Evolutionary conservation across 139 green algal species (phyloP).

Genomic region (Spirogloea muscicola): DNA sequence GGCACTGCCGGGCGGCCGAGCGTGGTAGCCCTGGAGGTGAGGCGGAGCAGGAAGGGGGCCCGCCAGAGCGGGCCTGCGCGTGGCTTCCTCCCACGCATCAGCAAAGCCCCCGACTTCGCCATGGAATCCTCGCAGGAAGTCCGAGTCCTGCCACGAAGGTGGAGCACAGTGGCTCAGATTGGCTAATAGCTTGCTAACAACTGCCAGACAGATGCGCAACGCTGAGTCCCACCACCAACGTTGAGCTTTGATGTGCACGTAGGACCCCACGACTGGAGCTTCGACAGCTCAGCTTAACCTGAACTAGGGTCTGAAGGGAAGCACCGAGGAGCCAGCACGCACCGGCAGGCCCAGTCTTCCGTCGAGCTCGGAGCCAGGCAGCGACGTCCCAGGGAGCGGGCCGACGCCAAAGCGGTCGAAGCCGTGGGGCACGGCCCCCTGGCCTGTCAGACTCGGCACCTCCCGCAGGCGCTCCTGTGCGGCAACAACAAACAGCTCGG

Average conservation of each 20-base stretch:
- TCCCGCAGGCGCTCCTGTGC: slow-evolving; percentile 43
- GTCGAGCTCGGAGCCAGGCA: background rate
- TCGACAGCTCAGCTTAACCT: background rate
- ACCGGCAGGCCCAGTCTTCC: background rate
- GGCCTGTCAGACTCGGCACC: slow-evolving; percentile 36
- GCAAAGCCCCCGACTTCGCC: background rate
- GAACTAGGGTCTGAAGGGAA: background rate
- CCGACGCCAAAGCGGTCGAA: too few species aligned
- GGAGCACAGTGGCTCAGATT: too few species aligned
- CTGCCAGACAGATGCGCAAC: background rate
- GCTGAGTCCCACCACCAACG: background rate
- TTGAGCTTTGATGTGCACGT: background rate
- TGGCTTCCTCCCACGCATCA: slow-evolving; percentile 12
- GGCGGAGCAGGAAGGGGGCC: background rate
- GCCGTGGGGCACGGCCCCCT: too few species aligned
- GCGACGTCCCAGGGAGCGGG: background rate
- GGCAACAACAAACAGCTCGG: too few species aligned
- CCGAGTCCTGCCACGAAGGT: background rate
- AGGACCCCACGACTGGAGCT: background rate
- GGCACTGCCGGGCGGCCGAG: background rate
- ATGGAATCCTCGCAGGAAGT: slow-evolving; percentile 28
- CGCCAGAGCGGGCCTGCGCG: background rate
- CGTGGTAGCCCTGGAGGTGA: background rate
- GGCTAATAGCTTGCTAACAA: too few species aligned
- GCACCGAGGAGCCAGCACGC: background rate